phyloP scores from a whole-genome alignment of 371 early-diverging fungal genomes.

The Apophysomyces trapeziformis region DNA sequence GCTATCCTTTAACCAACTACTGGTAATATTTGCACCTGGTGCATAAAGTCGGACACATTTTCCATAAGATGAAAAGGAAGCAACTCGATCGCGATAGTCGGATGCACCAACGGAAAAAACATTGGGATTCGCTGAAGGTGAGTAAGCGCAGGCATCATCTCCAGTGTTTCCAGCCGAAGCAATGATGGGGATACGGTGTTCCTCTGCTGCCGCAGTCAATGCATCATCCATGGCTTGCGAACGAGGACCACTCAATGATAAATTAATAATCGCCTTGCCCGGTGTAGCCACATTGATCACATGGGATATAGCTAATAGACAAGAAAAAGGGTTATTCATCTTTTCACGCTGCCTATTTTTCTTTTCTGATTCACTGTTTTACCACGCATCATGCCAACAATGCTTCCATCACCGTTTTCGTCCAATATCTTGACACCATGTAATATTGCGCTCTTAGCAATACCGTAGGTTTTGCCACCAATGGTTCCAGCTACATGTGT shows the following conservation, averaged over 20 bases:
- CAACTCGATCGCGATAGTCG: slow-evolving; percentile 44
- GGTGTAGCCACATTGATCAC: slow-evolving; percentile 36
- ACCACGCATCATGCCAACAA: slow-evolving; percentile 35
- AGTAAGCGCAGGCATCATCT: slow-evolving; percentile 69
- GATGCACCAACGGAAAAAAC: slow-evolving; percentile 76
- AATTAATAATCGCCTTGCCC: slow-evolving; percentile 53
- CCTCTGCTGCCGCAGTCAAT: slow-evolving; percentile 52
- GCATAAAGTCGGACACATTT: slow-evolving; percentile 64
- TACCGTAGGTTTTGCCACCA: slow-evolving; percentile 63
- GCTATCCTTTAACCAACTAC: slow-evolving; percentile 49
- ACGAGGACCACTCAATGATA: slow-evolving; percentile 65
- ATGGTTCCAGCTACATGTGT: slow-evolving; percentile 77
- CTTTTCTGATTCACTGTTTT: slow-evolving; percentile 23
- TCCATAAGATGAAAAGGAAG: slow-evolving; percentile 59
- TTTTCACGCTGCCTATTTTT: slow-evolving; percentile 40
- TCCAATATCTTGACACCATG: slow-evolving; percentile 73
- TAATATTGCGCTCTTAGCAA: slow-evolving; percentile 65
- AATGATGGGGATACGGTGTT: slow-evolving; percentile 46
- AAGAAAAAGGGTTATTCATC: slow-evolving; percentile 43
- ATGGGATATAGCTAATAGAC: slow-evolving; percentile 42
- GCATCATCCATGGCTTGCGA: slow-evolving; percentile 42
- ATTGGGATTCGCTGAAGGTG: slow-evolving; percentile 63
- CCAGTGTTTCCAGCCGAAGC: slow-evolving; percentile 78
- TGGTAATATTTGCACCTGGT: slow-evolving; percentile 51
- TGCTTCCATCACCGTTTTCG: slow-evolving; percentile 52